phyloP scores from a whole-genome alignment of 164 flowering plant species.

The Kalanchoe fedtschenkoi region DNA sequence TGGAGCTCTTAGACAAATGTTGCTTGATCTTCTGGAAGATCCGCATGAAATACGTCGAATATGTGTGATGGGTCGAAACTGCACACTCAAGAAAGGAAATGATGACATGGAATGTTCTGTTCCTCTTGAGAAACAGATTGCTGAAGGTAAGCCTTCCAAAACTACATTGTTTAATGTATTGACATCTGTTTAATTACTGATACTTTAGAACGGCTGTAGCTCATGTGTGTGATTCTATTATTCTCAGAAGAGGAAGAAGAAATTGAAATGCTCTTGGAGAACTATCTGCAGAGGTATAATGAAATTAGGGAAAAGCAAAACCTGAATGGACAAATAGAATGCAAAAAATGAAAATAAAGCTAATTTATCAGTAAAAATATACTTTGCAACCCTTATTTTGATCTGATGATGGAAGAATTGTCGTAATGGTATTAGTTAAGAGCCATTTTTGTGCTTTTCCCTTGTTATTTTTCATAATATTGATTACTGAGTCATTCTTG shows the following conservation, averaged over 20 bases:
- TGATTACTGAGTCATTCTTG: too few species aligned
- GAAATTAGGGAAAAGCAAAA: background rate
- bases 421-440: too few species aligned
- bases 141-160: slow-evolving; percentile 53
- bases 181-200: background rate
- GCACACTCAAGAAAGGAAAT: slow-evolving; percentile 44
- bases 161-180: background rate
- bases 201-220: background rate
- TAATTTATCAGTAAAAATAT: too few species aligned
- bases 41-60: slow-evolving; percentile 86
- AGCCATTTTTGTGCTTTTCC: too few species aligned
- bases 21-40: slow-evolving; percentile 95
- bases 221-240: slow-evolving; percentile 9
- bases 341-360: too few species aligned
- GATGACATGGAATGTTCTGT: slow-evolving; percentile 62
- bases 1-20: slow-evolving; percentile 89
- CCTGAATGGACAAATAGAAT: too few species aligned
- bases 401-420: too few species aligned
- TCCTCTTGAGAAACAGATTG: slow-evolving; percentile 77
- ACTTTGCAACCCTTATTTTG: too few species aligned
- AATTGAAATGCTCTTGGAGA: slow-evolving; percentile 97
- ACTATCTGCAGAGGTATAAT: slow-evolving; percentile 80
- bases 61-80: slow-evolving; percentile 86
- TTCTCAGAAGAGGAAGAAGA: slow-evolving; percentile 96
- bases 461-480: too few species aligned